Percentiles rank a stretch among this genome's conserved stretches.
Evolutionary conservation across 768 basidiomycete species (phyloP).

Genomic region (Suillus variegatus): DNA sequence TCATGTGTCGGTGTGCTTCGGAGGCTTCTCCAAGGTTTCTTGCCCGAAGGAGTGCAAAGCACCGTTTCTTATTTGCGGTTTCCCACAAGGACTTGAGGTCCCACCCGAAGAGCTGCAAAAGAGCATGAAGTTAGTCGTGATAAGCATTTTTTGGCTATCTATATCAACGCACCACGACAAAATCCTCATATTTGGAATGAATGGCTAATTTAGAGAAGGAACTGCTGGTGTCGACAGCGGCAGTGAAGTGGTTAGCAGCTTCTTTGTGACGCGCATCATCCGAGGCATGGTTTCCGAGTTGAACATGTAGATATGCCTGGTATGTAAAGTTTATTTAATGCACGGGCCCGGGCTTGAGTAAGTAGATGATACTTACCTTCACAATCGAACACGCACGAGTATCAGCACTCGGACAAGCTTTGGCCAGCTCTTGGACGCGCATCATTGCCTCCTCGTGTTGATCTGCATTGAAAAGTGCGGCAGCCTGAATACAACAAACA

Average conservation of each 20-base stretch:
- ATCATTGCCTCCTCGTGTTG: neutral
- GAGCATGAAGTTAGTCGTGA: neutral
- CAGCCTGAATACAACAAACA: neutral
- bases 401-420: neutral
- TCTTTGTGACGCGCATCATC: neutral
- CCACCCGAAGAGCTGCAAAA: neutral
- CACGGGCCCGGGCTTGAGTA: neutral
- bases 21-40: neutral
- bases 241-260: neutral
- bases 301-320: neutral
- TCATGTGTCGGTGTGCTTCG: neutral
- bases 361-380: neutral
- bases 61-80: neutral
- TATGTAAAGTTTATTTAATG: neutral
- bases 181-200: neutral
- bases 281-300: neutral
- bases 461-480: neutral
- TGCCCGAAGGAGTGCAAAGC: neutral
- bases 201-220: neutral
- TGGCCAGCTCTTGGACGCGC: neutral
- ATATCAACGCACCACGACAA: conserved; percentile 3
- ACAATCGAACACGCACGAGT: neutral
- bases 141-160: neutral
- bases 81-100: neutral
- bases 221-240: neutral